These are phyloP conservation scores for Aspergillus sp. DNA, from an alignment of 2,329 filamentous ascomycete species.

Conservation along the genomic window DNA sequence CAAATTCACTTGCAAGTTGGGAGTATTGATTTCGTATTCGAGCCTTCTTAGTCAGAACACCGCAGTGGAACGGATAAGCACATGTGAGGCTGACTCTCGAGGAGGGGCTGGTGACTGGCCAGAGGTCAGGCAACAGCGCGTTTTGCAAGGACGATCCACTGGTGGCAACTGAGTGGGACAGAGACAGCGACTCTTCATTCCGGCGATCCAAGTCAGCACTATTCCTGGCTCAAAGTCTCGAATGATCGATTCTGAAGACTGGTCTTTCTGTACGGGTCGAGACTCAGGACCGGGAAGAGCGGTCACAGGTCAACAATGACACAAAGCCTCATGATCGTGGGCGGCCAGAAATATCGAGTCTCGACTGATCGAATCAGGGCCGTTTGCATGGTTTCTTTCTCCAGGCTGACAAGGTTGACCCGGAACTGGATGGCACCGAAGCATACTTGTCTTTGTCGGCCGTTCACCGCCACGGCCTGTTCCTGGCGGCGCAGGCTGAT, in stretches of 20 bases:
- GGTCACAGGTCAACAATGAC: neutral
- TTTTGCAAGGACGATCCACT: neutral
- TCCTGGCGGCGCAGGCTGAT: neutral
- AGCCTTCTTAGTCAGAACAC: neutral
- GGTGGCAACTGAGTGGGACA: slow-evolving; percentile 1
- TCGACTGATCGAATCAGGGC: neutral
- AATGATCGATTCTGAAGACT: neutral
- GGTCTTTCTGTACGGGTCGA: neutral
- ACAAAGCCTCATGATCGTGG: neutral
- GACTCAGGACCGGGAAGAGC: neutral
- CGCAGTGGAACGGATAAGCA: neutral
- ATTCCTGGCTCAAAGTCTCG: neutral
- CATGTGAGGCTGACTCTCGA: slow-evolving; percentile 2
- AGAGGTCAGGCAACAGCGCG: neutral
- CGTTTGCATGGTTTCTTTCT: neutral
- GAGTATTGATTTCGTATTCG: neutral
- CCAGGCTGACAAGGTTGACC: neutral
- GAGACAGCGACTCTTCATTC: neutral
- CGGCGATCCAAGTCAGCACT: neutral
- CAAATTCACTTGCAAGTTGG: no score
- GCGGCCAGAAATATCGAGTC: neutral
- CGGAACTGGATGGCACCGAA: neutral
- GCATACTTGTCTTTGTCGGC: neutral
- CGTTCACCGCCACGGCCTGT: neutral
- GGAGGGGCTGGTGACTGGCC: neutral